Percentiles rank a stretch among this genome's conserved stretches.
These are phyloP conservation scores for Eucalyptus curtisii DNA, from an alignment of 345 rosid species.

Conservation along the genomic window DNA sequence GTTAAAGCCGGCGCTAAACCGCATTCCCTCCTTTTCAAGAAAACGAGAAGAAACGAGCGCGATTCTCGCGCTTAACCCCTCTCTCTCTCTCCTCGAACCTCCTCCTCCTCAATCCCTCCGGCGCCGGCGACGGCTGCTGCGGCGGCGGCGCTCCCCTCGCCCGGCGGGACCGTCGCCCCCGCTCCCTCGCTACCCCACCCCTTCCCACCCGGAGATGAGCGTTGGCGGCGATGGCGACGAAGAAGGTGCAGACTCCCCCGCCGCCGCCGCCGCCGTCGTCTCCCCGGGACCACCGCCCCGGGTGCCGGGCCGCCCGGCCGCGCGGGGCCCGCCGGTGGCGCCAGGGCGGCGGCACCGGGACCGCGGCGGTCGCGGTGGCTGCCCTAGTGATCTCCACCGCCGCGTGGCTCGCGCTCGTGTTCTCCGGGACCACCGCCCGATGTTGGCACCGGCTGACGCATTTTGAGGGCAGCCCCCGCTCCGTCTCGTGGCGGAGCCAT, in stretches of 20 bases:
- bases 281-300: not conserved
- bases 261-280: not conserved
- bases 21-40: not conserved
- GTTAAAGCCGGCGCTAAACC: not conserved
- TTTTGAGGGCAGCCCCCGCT: not conserved
- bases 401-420: conserved; percentile 83
- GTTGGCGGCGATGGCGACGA: conserved; percentile 3
- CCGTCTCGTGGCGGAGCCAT: conserved; percentile 4
- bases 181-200: not conserved
- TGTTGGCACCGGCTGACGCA: conserved; percentile 41
- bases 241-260: not conserved
- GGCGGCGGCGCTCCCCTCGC: not conserved
- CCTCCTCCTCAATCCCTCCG: not conserved
- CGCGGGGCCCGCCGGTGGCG: conserved; percentile 39
- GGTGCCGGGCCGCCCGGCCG: conserved; percentile 9
- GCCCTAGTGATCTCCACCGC: conserved; percentile 56
- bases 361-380: conserved; percentile 35
- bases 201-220: conserved; percentile 1
- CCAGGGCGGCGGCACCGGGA: conserved; percentile 22
- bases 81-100: not conserved
- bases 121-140: not conserved
- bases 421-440: conserved; percentile 41
- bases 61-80: not conserved
- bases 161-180: not conserved
- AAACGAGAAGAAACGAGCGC: not conserved